phyloP scores from a whole-genome alignment of 192 early-diverging fungal genomes.

The Piromyces finnis region DNA sequence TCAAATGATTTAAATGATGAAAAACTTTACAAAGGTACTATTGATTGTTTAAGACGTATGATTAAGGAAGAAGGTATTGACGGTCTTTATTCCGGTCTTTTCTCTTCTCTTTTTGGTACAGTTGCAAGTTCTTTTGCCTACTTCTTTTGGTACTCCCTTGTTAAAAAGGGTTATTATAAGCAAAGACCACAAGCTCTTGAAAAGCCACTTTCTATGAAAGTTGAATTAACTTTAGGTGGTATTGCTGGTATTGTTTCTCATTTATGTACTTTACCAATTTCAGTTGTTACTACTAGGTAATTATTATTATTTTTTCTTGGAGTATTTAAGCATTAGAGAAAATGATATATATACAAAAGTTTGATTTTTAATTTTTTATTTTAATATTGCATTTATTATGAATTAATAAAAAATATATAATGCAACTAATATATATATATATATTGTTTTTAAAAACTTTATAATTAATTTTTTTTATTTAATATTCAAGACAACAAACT shows the following conservation, averaged over 20 bases:
- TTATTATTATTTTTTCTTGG: background rate
- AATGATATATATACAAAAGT: too few relatives aligned
- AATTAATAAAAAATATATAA: too few relatives aligned
- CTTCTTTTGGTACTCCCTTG: slow-evolving; percentile 64
- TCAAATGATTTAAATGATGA: slow-evolving; percentile 10
- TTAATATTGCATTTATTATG: too few relatives aligned
- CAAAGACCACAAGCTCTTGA: slow-evolving; percentile 4
- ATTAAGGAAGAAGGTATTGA: slow-evolving; percentile 58
- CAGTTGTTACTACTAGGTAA: slow-evolving; percentile 71
- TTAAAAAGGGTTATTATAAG: slow-evolving; percentile 41
- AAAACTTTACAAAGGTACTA: slow-evolving; percentile 33
- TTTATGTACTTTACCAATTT: slow-evolving; percentile 77
- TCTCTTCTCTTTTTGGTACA: slow-evolving; percentile 60
- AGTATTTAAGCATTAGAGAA: too few relatives aligned
- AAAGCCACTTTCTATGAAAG: slow-evolving; percentile 51
- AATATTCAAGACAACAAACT: slow-evolving; percentile 57
- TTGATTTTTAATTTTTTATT: too few relatives aligned
- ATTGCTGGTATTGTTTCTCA: slow-evolving; percentile 75
- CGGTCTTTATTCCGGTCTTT: slow-evolving; percentile 79
- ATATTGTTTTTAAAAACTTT: too few relatives aligned
- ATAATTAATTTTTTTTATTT: too few relatives aligned
- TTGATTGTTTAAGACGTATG: slow-evolving; percentile 73
- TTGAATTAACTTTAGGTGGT: slow-evolving; percentile 79
- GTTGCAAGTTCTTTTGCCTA: slow-evolving; percentile 53
- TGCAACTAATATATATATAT: too few relatives aligned